Conservation (phyloP, 2,329 filamentous ascomycete species). For the Paecilomyces fulvus region DNA sequence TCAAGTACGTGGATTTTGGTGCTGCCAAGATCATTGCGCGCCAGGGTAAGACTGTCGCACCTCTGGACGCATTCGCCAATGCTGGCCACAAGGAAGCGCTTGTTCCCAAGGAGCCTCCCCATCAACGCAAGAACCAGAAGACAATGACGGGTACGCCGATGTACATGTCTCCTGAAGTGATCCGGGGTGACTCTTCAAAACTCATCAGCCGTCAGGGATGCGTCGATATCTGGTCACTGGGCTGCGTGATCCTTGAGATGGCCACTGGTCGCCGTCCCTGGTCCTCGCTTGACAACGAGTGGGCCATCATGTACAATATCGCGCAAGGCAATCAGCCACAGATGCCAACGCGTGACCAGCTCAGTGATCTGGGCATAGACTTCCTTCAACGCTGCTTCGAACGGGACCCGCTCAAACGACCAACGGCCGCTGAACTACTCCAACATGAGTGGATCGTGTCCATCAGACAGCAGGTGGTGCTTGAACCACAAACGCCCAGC, state of each 20-base stretch:
- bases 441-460: slow-evolving; percentile 81
- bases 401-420: slow-evolving; percentile 68
- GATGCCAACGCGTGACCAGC: slow-evolving; percentile 71
- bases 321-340: slow-evolving; percentile 90
- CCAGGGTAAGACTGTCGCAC: slow-evolving; percentile 77
- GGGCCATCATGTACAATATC: slow-evolving; percentile 99
- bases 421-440: slow-evolving; percentile 77
- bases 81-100: slow-evolving; percentile 32
- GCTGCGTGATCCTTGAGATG: slow-evolving; percentile 97
- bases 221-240: slow-evolving; percentile 92
- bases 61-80: slow-evolving; percentile 47
- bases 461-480: slow-evolving; percentile 40
- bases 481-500: slow-evolving; percentile 33
- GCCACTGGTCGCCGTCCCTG: slow-evolving; percentile 88
- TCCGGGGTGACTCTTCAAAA: slow-evolving; percentile 75
- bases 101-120: slow-evolving; percentile 20
- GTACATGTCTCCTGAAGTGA: slow-evolving; percentile 99
- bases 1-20: slow-evolving; percentile 98
- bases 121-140: slow-evolving; percentile 55
- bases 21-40: slow-evolving; percentile 94
- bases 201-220: slow-evolving; percentile 69
- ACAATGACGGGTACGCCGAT: slow-evolving; percentile 97
- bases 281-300: slow-evolving; percentile 95
- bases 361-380: slow-evolving; percentile 76
- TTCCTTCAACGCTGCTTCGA: slow-evolving; percentile 83